phyloP scores from a whole-genome alignment of 2,329 filamentous ascomycete genomes.

The Celoporthe dispersa region DNA sequence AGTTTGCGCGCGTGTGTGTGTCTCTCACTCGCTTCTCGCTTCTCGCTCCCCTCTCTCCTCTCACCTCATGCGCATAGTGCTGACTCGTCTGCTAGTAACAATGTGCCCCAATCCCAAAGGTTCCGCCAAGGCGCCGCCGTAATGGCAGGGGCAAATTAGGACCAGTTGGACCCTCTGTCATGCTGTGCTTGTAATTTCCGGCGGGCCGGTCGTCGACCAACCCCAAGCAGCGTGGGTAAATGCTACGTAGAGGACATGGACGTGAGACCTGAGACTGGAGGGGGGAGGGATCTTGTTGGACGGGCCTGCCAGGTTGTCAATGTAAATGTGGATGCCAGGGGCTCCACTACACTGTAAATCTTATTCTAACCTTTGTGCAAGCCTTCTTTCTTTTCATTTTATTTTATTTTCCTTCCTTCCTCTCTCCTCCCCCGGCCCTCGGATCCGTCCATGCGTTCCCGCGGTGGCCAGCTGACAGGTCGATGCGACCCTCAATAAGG shows the following conservation, averaged over 20 bases:
- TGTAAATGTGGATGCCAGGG: not conserved
- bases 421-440: not conserved
- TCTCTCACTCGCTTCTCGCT: not conserved
- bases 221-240: not conserved
- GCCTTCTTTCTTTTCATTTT: not conserved
- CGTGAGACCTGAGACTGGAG: no score
- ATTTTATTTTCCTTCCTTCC: not conserved
- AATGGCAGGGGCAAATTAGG: constrained; percentile 14
- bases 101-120: not conserved
- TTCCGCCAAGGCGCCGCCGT: constrained; percentile 7
- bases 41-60: not conserved
- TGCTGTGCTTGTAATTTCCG: constrained; percentile 3
- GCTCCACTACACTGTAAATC: not conserved
- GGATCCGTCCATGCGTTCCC: constrained; percentile 4
- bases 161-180: constrained; percentile 1
- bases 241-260: not conserved
- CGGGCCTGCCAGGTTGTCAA: not conserved
- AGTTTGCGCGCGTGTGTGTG: not conserved
- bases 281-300: not conserved
- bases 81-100: constrained; percentile 1
- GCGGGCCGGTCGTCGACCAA: not conserved
- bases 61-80: constrained; percentile 4
- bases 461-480: not conserved
- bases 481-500: constrained; percentile 1
- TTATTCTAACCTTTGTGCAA: not conserved